Evolutionary conservation across 2,329 filamentous ascomycete genomes (phyloP).

Genomic region (Cladophialophora carrionii): DNA sequence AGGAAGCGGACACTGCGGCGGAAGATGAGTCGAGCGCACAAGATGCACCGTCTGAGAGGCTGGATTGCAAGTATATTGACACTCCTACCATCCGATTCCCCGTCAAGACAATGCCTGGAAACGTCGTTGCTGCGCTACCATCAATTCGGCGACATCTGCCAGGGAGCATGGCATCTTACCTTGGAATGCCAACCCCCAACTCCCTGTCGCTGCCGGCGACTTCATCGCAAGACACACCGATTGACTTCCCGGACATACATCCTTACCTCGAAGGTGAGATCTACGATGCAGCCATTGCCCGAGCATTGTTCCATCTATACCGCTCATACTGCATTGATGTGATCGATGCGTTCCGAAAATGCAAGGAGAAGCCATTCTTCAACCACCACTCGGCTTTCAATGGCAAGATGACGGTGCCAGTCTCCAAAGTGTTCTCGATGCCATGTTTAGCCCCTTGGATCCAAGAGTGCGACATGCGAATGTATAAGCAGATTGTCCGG

Average conservation of each 20-base stretch:
- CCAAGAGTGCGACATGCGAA: constrained; percentile 88
- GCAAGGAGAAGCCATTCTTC: constrained; percentile 95
- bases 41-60: constrained; percentile 17
- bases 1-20: constrained; percentile 11
- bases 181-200: constrained; percentile 35
- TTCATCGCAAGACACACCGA: constrained; percentile 67
- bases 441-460: constrained; percentile 87
- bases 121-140: constrained; percentile 37
- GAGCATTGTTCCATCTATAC: constrained; percentile 83
- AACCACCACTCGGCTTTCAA: constrained; percentile 94
- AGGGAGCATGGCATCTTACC: constrained; percentile 53
- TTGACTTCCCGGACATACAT: constrained; percentile 84
- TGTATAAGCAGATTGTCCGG: constrained; percentile 96
- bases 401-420: constrained; percentile 92
- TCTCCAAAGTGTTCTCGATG: constrained; percentile 87
- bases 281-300: constrained; percentile 84
- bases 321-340: constrained; percentile 93
- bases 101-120: constrained; percentile 26
- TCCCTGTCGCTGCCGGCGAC: constrained; percentile 54
- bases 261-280: constrained; percentile 66
- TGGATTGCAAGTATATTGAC: constrained; percentile 38
- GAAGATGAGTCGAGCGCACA: constrained; percentile 8
- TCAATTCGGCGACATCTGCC: constrained; percentile 40
- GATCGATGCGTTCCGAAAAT: constrained; percentile 92
- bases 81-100: constrained; percentile 36